Base-by-base conservation (phyloP, 371 early-diverging fungal species). In the Rhizomucor pusillus region DNA sequence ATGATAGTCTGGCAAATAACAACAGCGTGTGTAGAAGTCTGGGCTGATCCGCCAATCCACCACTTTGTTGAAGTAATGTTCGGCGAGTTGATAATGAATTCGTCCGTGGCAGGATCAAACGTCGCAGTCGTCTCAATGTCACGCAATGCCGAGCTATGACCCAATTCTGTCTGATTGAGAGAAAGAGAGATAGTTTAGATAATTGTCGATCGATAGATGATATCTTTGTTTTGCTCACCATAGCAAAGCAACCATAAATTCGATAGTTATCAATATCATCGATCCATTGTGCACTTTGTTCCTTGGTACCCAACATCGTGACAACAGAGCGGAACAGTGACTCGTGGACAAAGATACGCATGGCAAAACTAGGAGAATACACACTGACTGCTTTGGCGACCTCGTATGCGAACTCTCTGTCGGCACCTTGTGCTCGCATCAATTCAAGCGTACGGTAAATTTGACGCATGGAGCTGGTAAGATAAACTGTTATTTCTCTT, bases 1-100 rank as follows among this genome's bases (percentile, higher is more conserved):
- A 90, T 77, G 2, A 85, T 56, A 0, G 90, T 85, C 65, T 87
- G 85, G 37, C 72, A 69, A 57, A 82, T 80, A 11, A 76, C 80
- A 14, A 80, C 79, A 58, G 86, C 79, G 62, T 91, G 90, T 1
- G 90, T 89, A 20, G 91, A 87, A 3, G 88, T 82, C 62, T 90
- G 86, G 2, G 85, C 91, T 14, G 90, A 85, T 60, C 91, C 90
- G 45, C 95, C 95, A 64, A 94, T 93, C 94, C 95, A 95, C 92
- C 93, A 94, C 69, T 90, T 94, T 18, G 93, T 90, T 19, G 93
- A 69, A 1, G 91, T 89, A 25, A 93, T 69, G 5, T 85, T 81
- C 4, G 94, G 93, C 10, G 94, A 90, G 57, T 94, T 85, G 65
- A 95, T 82, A 22, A 91, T 79, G 55, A 86, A 94, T 59, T 91